These are phyloP conservation scores for Phytophthora litchii DNA, from an alignment of 352 stramenopile species.

Conservation along the genomic window DNA sequence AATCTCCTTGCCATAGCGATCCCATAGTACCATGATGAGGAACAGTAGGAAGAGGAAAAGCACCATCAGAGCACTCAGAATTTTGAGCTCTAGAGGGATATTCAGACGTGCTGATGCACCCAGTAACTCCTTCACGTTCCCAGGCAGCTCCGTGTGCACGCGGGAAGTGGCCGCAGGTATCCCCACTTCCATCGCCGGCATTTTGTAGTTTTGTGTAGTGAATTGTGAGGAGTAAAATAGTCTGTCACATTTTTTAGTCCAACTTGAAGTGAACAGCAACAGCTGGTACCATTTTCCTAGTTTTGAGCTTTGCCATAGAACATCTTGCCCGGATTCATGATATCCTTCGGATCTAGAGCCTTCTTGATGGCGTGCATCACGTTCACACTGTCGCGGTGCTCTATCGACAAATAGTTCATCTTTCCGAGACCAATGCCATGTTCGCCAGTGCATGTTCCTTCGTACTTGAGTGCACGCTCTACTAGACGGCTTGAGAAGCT, in stretches of 20 bases:
- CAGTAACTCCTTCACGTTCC: conserved; percentile 41
- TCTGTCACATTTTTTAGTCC: conserved; percentile 7
- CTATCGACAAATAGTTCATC: conserved; percentile 88
- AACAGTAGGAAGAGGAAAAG: conserved; percentile 85
- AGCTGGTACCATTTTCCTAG: not conserved
- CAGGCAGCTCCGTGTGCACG: conserved; percentile 29
- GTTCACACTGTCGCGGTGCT: conserved; percentile 91
- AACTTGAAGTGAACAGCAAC: conserved; percentile 12
- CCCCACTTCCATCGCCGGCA: conserved; percentile 26
- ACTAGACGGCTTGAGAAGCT: conserved; percentile 85
- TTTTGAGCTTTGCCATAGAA: conserved; percentile 63
- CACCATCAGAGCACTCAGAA: conserved; percentile 64
- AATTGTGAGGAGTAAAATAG: not conserved
- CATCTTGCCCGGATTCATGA: conserved; percentile 98
- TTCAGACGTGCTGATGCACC: conserved; percentile 35
- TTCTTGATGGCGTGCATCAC: conserved; percentile 95
- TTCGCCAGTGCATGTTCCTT: conserved; percentile 97
- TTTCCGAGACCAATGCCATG: conserved; percentile 96
- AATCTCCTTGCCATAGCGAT: conserved; percentile 86
- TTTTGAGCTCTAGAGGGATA: conserved; percentile 70
- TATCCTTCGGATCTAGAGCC: conserved; percentile 93
- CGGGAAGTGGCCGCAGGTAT: conserved; percentile 10
- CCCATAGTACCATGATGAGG: conserved; percentile 83
- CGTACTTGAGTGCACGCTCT: conserved; percentile 73
- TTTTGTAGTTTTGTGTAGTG: conserved; percentile 8